Evolutionary conservation across 148 eudicot species (phyloP).

Genomic region (Cornus suecica): DNA sequence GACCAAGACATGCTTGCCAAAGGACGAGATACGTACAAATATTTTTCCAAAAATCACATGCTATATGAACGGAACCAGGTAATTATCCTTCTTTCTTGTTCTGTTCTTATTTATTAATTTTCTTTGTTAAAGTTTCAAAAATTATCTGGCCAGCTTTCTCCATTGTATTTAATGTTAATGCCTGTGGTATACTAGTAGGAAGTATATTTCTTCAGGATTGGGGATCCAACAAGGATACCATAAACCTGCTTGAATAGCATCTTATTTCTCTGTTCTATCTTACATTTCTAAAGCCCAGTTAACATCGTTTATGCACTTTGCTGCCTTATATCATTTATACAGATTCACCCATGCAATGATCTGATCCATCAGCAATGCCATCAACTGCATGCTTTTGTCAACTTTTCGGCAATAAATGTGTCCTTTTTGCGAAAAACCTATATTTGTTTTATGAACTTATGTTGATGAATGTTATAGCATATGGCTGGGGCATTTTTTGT

Average conservation of each 20-base stretch:
- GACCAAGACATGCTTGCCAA: conserved; percentile 91
- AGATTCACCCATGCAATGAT: too few species aligned
- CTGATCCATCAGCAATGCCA: neutral
- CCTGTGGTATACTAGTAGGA: too few species aligned
- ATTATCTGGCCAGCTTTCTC: neutral
- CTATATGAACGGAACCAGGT: conserved; percentile 99
- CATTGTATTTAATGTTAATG: neutral
- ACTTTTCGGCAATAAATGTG: neutral
- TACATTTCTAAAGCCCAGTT: too few species aligned
- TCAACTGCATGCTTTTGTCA: neutral
- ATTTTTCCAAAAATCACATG: conserved; percentile 97
- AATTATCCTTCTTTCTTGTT: conserved; percentile 7
- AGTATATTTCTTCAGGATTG: too few species aligned
- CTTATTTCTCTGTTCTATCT: too few species aligned
- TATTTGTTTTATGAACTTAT: too few species aligned
- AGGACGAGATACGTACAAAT: conserved; percentile 93
- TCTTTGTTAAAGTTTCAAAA: too few species aligned
- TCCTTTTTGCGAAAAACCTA: too few species aligned
- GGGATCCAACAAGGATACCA: too few species aligned
- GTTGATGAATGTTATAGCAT: neutral
- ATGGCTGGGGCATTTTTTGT: neutral
- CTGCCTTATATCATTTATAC: too few species aligned
- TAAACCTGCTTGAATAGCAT: too few species aligned
- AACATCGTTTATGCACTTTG: too few species aligned
- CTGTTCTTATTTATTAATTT: neutral